These are phyloP conservation scores for Podochytrium sp. DNA, from an alignment of 192 early-diverging fungal genomes.

Conservation along the genomic window DNA sequence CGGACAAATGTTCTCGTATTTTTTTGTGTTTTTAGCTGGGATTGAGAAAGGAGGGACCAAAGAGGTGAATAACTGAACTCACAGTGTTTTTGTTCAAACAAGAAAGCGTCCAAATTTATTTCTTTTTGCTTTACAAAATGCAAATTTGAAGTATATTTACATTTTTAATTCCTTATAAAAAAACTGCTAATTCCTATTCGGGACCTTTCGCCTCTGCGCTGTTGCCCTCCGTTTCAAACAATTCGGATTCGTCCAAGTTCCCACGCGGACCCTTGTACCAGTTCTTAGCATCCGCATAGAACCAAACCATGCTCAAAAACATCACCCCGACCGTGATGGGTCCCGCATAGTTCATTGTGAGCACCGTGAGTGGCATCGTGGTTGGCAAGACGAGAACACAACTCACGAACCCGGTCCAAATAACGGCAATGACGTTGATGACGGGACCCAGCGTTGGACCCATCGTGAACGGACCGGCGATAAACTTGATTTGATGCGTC, in stretches of 20 bases:
- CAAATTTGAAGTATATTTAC: too few species aligned
- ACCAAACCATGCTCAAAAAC: slow-evolving; percentile 25
- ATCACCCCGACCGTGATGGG: slow-evolving; percentile 22
- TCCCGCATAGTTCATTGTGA: slow-evolving; percentile 13
- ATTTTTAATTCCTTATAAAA: too few species aligned
- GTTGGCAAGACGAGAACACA: slow-evolving; percentile 8
- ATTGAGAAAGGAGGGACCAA: not conserved
- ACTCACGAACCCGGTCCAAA: slow-evolving; percentile 19
- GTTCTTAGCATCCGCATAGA: slow-evolving; percentile 11
- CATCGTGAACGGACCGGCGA: slow-evolving; percentile 18
- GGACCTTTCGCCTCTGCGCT: too few species aligned
- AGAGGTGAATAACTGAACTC: not conserved
- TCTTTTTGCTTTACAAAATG: too few species aligned
- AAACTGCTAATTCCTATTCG: too few species aligned
- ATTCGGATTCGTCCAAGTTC: not conserved
- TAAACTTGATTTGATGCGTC: not conserved
- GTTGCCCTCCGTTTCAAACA: too few species aligned
- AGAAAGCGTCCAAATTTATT: not conserved
- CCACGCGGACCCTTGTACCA: slow-evolving; percentile 15
- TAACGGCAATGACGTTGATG: slow-evolving; percentile 16
- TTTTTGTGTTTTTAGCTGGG: not conserved
- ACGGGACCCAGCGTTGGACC: not conserved
- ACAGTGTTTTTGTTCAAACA: not conserved
- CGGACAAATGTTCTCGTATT: not conserved
- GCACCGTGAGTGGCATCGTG: not conserved